Evolutionary conservation across 805 yeast genomes (phyloP).

Genomic region (Sugiyamaella marilandica): DNA sequence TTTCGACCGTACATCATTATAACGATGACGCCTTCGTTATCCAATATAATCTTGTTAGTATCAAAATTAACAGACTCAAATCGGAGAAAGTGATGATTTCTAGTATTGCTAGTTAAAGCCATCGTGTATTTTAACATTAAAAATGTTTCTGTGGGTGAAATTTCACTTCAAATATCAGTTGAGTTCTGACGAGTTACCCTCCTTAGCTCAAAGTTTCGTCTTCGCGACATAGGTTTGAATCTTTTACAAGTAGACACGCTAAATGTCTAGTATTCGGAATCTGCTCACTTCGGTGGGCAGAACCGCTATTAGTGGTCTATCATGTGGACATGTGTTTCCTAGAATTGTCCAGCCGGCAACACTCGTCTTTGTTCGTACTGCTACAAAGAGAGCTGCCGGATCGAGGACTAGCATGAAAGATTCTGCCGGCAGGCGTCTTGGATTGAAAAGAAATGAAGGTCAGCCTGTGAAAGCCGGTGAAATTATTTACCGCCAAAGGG

Average conservation of each 20-base stretch:
- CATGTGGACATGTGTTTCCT: background rate
- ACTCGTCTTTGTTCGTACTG: constrained; percentile 56
- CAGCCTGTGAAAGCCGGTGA: constrained; percentile 73
- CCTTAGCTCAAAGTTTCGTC: no score
- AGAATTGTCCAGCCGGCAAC: background rate
- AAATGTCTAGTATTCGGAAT: background rate
- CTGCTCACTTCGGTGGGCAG: background rate
- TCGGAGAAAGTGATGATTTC: no score
- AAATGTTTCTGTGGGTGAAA: no score
- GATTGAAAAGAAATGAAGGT: constrained; percentile 84
- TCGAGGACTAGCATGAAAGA: constrained; percentile 92
- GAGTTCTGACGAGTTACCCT: no score
- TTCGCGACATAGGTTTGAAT: background rate
- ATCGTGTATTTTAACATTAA: no score
- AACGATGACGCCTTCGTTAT: no score
- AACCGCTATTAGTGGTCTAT: background rate
- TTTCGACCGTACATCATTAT: no score
- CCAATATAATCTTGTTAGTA: no score
- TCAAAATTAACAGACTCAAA: no score
- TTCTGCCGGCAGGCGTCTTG: constrained; percentile 91
- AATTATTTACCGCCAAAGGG: constrained; percentile 89
- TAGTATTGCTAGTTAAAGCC: no score
- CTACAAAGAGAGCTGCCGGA: constrained; percentile 92
- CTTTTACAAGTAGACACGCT: background rate
- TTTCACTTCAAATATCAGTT: no score